Evolutionary conservation across 257 asterid genomes (phyloP).

Genomic region (Nicotiana obtusifolia): DNA sequence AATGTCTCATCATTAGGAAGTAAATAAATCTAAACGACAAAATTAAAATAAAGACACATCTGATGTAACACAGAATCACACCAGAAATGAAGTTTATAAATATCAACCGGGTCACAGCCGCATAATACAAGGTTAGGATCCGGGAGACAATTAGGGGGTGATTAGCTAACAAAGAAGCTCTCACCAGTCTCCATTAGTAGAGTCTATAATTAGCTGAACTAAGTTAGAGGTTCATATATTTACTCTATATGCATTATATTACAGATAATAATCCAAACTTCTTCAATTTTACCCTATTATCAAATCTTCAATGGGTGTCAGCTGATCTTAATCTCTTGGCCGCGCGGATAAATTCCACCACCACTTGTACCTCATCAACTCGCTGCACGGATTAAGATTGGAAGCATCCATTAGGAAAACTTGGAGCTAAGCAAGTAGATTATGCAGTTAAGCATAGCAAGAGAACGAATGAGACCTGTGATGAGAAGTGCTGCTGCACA

Average conservation of each 20-base stretch:
- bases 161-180: conserved; percentile 28
- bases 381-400: conserved; percentile 36
- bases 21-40: neutral
- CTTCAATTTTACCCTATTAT: conserved; percentile 6
- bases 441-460: neutral
- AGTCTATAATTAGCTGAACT: conserved; percentile 42
- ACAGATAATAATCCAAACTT: conserved; percentile 20
- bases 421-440: neutral
- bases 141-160: conserved; percentile 21
- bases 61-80: neutral
- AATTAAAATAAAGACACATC: too few species aligned
- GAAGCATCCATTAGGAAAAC: neutral
- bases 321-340: conserved; percentile 53
- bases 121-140: conserved; percentile 37
- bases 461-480: conserved; percentile 44
- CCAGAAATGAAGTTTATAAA: neutral
- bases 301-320: conserved; percentile 34
- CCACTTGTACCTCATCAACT: conserved; percentile 75
- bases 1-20: too few species aligned
- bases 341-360: conserved; percentile 62
- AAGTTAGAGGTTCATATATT: conserved; percentile 35
- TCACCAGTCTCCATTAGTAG: conserved; percentile 34
- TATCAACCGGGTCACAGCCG: conserved; percentile 14
- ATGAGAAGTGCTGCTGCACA: conserved; percentile 68
- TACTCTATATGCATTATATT: conserved; percentile 25